These are phyloP conservation scores for Periconia sp. DNA, from an alignment of 2,329 filamentous ascomycete species.

Conservation along the genomic window DNA sequence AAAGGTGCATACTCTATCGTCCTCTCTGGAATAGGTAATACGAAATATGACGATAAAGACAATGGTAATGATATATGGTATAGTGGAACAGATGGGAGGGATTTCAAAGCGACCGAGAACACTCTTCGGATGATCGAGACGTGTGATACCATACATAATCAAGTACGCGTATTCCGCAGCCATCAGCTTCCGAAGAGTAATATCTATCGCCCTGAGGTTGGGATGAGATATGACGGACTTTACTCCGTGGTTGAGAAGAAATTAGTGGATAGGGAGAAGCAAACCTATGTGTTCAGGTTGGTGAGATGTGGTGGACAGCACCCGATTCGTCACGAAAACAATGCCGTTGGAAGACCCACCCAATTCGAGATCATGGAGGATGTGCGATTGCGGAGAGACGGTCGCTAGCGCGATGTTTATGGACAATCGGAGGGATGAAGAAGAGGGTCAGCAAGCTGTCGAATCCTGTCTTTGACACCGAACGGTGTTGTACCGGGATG, in stretches of 20 bases:
- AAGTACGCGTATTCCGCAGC: conserved; percentile 60
- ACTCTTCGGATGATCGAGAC: conserved; percentile 55
- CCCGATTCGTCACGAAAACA: conserved; percentile 55
- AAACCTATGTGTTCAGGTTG: conserved; percentile 57
- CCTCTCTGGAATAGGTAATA: conserved; percentile 52
- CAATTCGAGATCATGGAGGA: conserved; percentile 34
- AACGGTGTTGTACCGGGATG: too few relatives aligned
- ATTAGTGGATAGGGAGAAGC: conserved; percentile 47
- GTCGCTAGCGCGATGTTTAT: too few relatives aligned
- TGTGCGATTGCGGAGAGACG: conserved; percentile 29
- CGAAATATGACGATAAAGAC: conserved; percentile 57
- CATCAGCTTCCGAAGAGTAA: conserved; percentile 45
- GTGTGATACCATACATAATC: conserved; percentile 35
- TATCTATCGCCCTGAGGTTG: conserved; percentile 52
- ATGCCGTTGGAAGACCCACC: conserved; percentile 51
- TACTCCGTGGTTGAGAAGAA: conserved; percentile 55
- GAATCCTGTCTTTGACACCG: too few relatives aligned
- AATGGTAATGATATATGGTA: conserved; percentile 58
- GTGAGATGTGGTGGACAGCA: conserved; percentile 51
- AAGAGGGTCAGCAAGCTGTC: too few relatives aligned
- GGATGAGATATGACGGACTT: conserved; percentile 65
- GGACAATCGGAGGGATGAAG: too few relatives aligned
- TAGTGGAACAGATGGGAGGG: conserved; percentile 56
- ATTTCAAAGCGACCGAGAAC: conserved; percentile 36
- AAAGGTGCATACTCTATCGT: conserved; percentile 63